Evolutionary conservation across 257 asterid species (phyloP), one percentile per base, ranked within the genome.

Genomic region (Nicotiana benthamiana): DNA sequence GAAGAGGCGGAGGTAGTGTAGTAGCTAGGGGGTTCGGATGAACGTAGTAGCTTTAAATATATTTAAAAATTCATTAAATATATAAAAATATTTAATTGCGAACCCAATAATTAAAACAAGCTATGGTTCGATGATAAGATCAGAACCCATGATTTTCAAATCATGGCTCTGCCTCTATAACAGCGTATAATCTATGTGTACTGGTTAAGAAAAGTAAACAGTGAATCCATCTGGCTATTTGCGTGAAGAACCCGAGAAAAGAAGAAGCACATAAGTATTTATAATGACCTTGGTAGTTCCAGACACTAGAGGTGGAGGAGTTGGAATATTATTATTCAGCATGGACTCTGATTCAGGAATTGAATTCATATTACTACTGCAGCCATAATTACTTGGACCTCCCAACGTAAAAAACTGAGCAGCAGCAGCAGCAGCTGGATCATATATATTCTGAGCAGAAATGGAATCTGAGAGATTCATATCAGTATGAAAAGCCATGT

Each of bases 381-480:
- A 72, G 9, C 60, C 78, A 72, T 72, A 72, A 77, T 81, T 87
- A 77, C 83, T 87, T 52, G 75, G 70, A 46, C 56, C 85, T 12
- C 57, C 76, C 66, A 87, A 84, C 0, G 96, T 82, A 67, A 87
- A 88, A 82, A 85, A 86, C 48, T 84, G 91, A 72, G 90, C 61
- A 40, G 81, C 81, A 2, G 91, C 87, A 61, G 86, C 91, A 26
- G 82, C 56, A 4, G 77, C 16, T n/a, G 78, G 84, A 63, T 17
- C n/a, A 28, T 62, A 76, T 11, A 56, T 77, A 36, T 81, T 84
- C 63, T 51, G 56, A 4, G 56, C 4, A 51, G 15, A 15, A 51
- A 51, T 51, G 54, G 78, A 82, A 24, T 72, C 53, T 0, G 90
- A 75, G 79, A 88, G 36, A 15, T 85, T 83, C 34, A 66, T 80